These are phyloP conservation scores for Multifurca ochricompacta DNA, from an alignment of 768 basidiomycete genomes.

Conservation along the genomic window DNA sequence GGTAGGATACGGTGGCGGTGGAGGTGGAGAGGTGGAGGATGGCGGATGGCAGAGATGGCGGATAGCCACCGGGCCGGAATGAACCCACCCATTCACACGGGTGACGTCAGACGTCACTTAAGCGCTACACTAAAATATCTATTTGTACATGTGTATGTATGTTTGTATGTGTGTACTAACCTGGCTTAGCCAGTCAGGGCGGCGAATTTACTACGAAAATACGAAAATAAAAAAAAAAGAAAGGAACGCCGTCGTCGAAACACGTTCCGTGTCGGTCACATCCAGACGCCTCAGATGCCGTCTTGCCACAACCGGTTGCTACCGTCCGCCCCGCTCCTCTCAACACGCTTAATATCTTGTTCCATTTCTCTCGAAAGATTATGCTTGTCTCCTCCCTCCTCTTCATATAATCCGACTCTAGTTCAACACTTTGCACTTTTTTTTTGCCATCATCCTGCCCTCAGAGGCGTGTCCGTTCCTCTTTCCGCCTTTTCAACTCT, in stretches of 20 bases:
- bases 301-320: slow-evolving; percentile 45
- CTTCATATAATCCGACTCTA: slow-evolving; percentile 21
- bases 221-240: too few species aligned
- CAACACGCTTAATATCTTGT: slow-evolving; percentile 33
- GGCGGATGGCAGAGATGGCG: too few species aligned
- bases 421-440: slow-evolving; percentile 12
- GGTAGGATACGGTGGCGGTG: too few species aligned
- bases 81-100: too few species aligned
- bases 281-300: slow-evolving; percentile 41
- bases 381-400: slow-evolving; percentile 25
- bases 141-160: too few species aligned
- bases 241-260: slow-evolving; percentile 49
- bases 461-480: slow-evolving; percentile 13
- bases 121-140: too few species aligned
- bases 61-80: too few species aligned
- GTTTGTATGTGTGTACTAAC: too few species aligned
- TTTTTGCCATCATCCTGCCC: slow-evolving; percentile 14
- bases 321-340: slow-evolving; percentile 46
- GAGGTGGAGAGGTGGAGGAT: too few species aligned
- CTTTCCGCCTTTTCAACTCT: slow-evolving; percentile 1
- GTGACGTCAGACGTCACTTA: too few species aligned
- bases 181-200: slow-evolving; percentile 22
- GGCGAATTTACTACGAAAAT: slow-evolving; percentile 30
- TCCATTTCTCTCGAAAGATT: slow-evolving; percentile 36
- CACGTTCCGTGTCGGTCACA: slow-evolving; percentile 74